phyloP scores from a whole-genome alignment of 805 yeast genomes.

The Ogataea pini region DNA sequence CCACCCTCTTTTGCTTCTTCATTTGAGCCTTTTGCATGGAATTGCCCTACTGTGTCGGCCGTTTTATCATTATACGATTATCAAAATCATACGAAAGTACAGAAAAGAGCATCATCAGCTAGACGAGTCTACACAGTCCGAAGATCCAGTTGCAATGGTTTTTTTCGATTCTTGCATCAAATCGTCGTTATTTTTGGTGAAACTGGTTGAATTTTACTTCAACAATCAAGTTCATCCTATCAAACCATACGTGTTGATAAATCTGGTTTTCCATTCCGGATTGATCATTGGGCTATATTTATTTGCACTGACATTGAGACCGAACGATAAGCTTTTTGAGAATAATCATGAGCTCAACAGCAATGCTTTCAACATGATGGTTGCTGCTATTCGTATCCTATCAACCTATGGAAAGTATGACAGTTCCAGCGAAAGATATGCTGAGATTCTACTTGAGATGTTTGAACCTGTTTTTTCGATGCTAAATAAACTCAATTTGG shows the following conservation, averaged over 20 bases:
- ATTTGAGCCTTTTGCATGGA: conserved; percentile 40
- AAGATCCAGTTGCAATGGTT: conserved; percentile 20
- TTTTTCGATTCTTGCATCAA: conserved; percentile 41
- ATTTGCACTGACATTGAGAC: conserved; percentile 21
- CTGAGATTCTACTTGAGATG: conserved; percentile 21
- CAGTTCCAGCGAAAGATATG: conserved; percentile 16
- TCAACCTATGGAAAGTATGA: conserved; percentile 17
- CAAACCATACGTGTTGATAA: conserved; percentile 38
- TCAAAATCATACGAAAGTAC: conserved; percentile 20
- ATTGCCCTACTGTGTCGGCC: conserved; percentile 43
- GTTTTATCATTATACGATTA: conserved; percentile 39
- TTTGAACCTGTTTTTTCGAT: conserved; percentile 15
- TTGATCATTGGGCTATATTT: conserved; percentile 37
- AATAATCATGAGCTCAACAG: conserved; percentile 17
- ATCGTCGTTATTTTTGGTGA: conserved; percentile 38
- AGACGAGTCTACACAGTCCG: too few species aligned
- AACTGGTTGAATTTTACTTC: conserved; percentile 33
- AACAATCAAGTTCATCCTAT: conserved; percentile 36
- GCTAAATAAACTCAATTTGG: conserved; percentile 6
- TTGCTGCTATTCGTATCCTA: conserved; percentile 16
- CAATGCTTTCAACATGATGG: conserved; percentile 16
- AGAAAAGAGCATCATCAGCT: conserved; percentile 7
- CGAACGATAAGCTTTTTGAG: conserved; percentile 12
- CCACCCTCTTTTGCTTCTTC: conserved; percentile 34
- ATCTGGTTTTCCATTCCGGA: conserved; percentile 40